Evolutionary conservation across 2,329 filamentous ascomycete species (phyloP).

Genomic region (Diaporthe citri): DNA sequence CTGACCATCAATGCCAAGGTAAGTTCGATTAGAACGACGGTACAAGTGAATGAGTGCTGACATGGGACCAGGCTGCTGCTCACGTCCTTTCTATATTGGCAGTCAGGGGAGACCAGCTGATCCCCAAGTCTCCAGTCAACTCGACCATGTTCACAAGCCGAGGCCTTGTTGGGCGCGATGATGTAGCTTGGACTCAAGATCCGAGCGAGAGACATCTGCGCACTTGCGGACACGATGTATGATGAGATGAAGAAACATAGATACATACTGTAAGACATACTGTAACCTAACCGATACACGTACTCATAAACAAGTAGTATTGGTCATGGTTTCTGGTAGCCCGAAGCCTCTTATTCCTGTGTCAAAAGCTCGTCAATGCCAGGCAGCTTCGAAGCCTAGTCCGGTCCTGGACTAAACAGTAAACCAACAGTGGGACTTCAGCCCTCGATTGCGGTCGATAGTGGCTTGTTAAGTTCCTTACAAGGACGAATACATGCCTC

Average conservation of each 20-base stretch:
- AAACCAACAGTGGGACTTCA: no score
- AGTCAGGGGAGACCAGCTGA: slow-evolving; percentile 3
- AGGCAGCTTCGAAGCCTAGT: no score
- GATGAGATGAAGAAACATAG: neutral
- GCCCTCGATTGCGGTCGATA: no score
- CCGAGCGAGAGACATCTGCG: slow-evolving; percentile 18
- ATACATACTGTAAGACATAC: neutral
- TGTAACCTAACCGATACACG: no score
- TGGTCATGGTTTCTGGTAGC: neutral
- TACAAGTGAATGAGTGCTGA: neutral
- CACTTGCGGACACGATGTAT: slow-evolving; percentile 18
- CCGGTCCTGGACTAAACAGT: no score
- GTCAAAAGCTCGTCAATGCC: no score
- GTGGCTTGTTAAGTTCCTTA: no score
- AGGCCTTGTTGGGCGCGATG: slow-evolving; percentile 8
- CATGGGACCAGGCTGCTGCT: slow-evolving; percentile 1
- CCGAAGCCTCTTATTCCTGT: no score
- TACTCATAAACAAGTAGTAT: neutral
- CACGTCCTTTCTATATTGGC: slow-evolving; percentile 22
- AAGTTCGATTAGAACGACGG: neutral
- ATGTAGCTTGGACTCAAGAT: slow-evolving; percentile 8
- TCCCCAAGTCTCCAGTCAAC: slow-evolving; percentile 15
- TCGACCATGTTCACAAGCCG: slow-evolving; percentile 25
- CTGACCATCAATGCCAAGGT: slow-evolving; percentile 52
- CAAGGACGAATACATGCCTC: no score